Conservation (phyloP, 495 filamentous ascomycete species). For the Penicillium tannophilum region DNA sequence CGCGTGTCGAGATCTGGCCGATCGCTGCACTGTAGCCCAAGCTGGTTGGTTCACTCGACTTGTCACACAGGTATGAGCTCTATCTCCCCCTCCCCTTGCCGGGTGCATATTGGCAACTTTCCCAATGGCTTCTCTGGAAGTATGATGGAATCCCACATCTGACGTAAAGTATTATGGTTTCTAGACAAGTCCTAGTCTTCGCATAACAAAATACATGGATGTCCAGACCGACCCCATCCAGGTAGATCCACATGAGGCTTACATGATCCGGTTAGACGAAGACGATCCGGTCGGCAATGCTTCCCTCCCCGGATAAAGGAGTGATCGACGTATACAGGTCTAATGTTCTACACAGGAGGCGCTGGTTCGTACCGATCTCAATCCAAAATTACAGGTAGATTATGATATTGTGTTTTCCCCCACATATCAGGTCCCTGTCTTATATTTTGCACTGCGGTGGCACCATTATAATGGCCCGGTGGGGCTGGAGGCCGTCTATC, state of each 20-base stretch:
- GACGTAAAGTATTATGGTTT: conserved; percentile 8
- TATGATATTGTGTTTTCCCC: conserved; percentile 57
- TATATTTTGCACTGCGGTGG: conserved; percentile 59
- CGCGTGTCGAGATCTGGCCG: conserved; percentile 60
- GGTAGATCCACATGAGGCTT: conserved; percentile 18
- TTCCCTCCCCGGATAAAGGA: neutral
- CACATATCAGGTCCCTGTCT: conserved; percentile 54
- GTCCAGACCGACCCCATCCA: conserved; percentile 15
- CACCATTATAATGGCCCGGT: conserved; percentile 59
- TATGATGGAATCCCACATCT: conserved; percentile 8
- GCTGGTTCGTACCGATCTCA: conserved; percentile 31
- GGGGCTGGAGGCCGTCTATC: conserved; percentile 70
- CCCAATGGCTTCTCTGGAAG: conserved; percentile 8
- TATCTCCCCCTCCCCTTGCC: conserved; percentile 14
- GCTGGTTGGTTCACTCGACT: conserved; percentile 32
- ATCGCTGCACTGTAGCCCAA: conserved; percentile 34
- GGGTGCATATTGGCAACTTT: conserved; percentile 10
- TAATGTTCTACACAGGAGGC: conserved; percentile 40
- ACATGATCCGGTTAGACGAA: conserved; percentile 25
- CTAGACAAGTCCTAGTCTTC: conserved; percentile 36
- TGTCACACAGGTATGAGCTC: conserved; percentile 34
- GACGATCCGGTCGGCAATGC: conserved; percentile 39
- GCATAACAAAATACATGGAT: conserved; percentile 36
- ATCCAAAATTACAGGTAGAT: conserved; percentile 41
- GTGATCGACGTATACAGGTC: conserved; percentile 2